phyloP scores from a whole-genome alignment of 257 asterid genomes.

The Parsonsia alboflavescens region DNA sequence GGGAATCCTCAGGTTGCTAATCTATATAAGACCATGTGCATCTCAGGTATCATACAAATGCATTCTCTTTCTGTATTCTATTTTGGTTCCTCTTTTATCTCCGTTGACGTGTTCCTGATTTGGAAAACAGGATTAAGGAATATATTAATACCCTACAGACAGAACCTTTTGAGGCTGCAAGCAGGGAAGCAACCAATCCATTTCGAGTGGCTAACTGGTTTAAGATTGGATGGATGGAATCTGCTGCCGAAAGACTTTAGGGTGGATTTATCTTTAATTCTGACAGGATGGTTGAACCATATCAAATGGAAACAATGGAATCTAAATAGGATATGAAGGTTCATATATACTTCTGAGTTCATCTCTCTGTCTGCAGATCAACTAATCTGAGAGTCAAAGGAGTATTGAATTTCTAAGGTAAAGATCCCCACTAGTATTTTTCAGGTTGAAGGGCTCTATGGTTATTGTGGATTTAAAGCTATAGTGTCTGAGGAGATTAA shows the following conservation, averaged over 20 bases:
- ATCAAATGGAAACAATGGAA: constrained; percentile 45
- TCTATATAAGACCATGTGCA: constrained; percentile 77
- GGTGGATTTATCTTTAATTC: not conserved
- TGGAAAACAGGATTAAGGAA: constrained; percentile 66
- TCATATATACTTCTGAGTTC: not conserved
- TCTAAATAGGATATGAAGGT: constrained; percentile 22
- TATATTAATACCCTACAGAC: constrained; percentile 76
- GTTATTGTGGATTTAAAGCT: not conserved
- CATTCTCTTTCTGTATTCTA: not conserved
- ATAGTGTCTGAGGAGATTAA: not conserved
- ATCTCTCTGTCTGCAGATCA: not conserved
- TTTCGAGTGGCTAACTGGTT: constrained; percentile 39
- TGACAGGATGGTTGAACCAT: constrained; percentile 37
- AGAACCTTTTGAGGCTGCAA: constrained; percentile 61
- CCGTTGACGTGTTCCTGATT: not conserved
- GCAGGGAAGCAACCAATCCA: constrained; percentile 35
- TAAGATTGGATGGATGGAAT: constrained; percentile 3
- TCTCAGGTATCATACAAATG: constrained; percentile 49
- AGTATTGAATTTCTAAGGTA: not conserved
- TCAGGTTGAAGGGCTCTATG: not conserved
- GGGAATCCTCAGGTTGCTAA: constrained; percentile 70
- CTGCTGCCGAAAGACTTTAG: constrained; percentile 21
- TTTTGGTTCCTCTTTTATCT: not conserved
- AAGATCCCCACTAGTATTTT: not conserved
- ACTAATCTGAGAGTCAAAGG: not conserved